Conservation (phyloP, 1,139 yeast genomes). For the Zygosaccharomyces sapae region DNA sequence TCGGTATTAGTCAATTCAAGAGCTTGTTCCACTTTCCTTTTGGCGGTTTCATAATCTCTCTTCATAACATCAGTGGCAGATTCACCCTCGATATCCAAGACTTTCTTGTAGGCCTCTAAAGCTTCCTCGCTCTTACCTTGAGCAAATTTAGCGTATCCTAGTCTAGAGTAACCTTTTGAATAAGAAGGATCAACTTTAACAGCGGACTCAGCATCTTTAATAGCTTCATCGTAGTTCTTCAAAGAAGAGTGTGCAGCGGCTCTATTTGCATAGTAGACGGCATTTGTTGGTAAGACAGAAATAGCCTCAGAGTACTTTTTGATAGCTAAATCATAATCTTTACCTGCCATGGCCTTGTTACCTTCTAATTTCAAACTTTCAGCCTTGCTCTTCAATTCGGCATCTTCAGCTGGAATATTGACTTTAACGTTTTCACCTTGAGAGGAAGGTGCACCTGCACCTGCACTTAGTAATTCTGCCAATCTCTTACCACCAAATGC, state of each 20-base stretch:
- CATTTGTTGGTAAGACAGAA: slow-evolving; percentile 62
- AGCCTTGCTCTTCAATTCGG: slow-evolving; percentile 62
- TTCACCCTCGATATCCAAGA: slow-evolving; percentile 82
- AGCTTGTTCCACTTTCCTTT: slow-evolving; percentile 72
- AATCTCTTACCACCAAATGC: slow-evolving; percentile 51
- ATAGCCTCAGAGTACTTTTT: slow-evolving; percentile 80
- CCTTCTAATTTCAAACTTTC: slow-evolving; percentile 85
- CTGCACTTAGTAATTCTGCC: slow-evolving; percentile 41
- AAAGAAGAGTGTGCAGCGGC: slow-evolving; percentile 93
- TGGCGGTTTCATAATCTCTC: slow-evolving; percentile 91
- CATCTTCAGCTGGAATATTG: slow-evolving; percentile 43
- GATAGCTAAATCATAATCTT: slow-evolving; percentile 66
- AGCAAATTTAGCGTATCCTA: slow-evolving; percentile 90
- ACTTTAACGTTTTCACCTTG: slow-evolving; percentile 40
- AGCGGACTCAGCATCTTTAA: slow-evolving; percentile 78
- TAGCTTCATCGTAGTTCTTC: slow-evolving; percentile 71
- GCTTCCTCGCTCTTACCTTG: slow-evolving; percentile 86
- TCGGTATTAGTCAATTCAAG: slow-evolving; percentile 43
- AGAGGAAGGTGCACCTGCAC: slow-evolving; percentile 28
- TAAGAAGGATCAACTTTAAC: slow-evolving; percentile 71
- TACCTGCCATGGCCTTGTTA: slow-evolving; percentile 83
- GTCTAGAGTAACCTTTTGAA: slow-evolving; percentile 90
- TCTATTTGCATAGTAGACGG: slow-evolving; percentile 85
- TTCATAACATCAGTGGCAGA: slow-evolving; percentile 84
- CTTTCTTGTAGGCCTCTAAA: slow-evolving; percentile 83